Evolutionary conservation across 306 rosid genomes (phyloP), one percentile per base, ranked within the genome.

Genomic region (Sechiopsis laciniata): DNA sequence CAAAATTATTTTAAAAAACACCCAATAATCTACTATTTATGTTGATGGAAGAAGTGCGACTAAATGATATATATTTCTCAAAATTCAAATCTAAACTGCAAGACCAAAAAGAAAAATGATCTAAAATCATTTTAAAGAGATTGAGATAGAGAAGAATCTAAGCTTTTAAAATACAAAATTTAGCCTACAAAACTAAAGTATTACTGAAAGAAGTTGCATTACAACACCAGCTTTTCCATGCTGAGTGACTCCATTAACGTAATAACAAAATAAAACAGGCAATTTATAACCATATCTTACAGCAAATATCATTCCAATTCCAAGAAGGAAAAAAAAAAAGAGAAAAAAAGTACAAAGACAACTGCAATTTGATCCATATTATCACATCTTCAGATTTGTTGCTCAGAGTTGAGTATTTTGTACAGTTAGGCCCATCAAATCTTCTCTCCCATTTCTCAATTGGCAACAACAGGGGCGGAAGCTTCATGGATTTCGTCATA

Each of bases 401-500:
- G 57, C 54, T 48, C 20, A 26, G 29, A 21, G 57, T 69, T 69
- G 45, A 48, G 72, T 45, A 67, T 19, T 48, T 32, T 72, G 75
- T 72, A 72, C 53, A 72, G 51, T 26, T 53, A 8, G 19, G 62
- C 32, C 58, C 55, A 58, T 55, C 12, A 54, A 35, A 26, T 19
- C 42, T 24, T 74, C 76, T 20, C 72, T 22, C 54, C 53, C 55
- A 70, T 63, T 58, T 82, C 82, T 66, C 54, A 66, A n/a, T 42
- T 66, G 56, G 37, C 73, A 46, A 46, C 56, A 46, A 21, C 40
- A 21, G 42, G 24, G 55, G 73, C 56, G 7, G 73, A 48, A 75
- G 74, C 86, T 76, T 73, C 85, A 0, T 64, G 65, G 78, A 88
- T 76, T 80, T 87, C 97, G 9, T 82, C 83, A 22, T 91, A 91